phyloP scores from a whole-genome alignment of 257 asterid species.

The Scutellaria baicalensis region DNA sequence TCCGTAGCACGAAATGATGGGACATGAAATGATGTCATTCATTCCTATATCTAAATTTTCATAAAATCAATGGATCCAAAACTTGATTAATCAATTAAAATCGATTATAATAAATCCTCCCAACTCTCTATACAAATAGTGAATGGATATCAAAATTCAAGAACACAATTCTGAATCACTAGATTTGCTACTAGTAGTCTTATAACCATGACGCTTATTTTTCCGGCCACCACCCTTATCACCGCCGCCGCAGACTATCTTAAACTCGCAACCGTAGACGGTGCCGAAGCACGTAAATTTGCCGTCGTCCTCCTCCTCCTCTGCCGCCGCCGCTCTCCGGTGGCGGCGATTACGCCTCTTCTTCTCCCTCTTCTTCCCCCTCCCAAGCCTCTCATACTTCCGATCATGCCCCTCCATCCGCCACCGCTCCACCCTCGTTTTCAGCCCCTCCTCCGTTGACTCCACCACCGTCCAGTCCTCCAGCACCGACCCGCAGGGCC shows the following conservation, averaged over 20 bases:
- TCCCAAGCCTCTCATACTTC: slow-evolving; percentile 16
- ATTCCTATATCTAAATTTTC: not conserved
- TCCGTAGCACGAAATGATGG: too few relatives aligned
- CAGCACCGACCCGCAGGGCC: slow-evolving; percentile 33
- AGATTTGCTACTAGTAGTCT: not conserved
- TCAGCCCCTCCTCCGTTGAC: slow-evolving; percentile 21
- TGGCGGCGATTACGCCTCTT: not conserved
- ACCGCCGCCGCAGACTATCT: slow-evolving; percentile 32
- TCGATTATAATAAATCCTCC: not conserved
- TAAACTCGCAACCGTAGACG: slow-evolving; percentile 45
- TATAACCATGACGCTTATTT: not conserved
- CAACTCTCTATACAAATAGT: not conserved
- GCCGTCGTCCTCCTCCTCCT: not conserved
- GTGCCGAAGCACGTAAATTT: slow-evolving; percentile 43
- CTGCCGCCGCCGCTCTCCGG: not conserved
- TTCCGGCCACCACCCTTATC: slow-evolving; percentile 13
- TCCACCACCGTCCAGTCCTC: slow-evolving; percentile 38
- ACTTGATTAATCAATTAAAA: not conserved
- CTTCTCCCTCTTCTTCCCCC: not conserved
- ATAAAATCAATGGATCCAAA: not conserved
- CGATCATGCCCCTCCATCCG: slow-evolving; percentile 20
- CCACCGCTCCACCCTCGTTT: slow-evolving; percentile 32
- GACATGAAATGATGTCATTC: too few relatives aligned
- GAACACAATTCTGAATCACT: slow-evolving; percentile 14
- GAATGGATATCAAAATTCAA: not conserved